Base-by-base conservation (phyloP, 1,284 basidiomycete species). In the Rhodotorula sp. region DNA sequence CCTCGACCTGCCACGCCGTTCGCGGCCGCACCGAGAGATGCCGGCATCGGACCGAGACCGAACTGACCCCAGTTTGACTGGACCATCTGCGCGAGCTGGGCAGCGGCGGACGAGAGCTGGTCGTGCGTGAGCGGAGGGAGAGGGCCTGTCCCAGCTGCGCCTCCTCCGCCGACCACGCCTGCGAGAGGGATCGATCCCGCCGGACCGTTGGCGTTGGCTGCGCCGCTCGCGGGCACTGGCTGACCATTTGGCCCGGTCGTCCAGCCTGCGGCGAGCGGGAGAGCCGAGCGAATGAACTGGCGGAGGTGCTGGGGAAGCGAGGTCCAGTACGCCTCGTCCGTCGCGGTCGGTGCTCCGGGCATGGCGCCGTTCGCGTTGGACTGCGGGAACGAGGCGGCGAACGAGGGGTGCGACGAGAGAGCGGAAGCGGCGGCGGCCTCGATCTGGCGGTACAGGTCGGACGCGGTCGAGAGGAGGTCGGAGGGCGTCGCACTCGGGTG, bases 271-370 rank as follows among this genome's bases (percentile, higher is more conserved):
- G 81, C 79, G 70, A 83, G 80, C 1, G 85, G 85, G 5, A 86
- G 81, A 22, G 85, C 85, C 66, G 85, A 84, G 64, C 84, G 80
- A 57, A 86, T 85, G 75, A 86, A 86, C 54, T 84, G 83, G 56
- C 85, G 79, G 27, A 86, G 79, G 77, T 86, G 84, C 17, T 83
- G 80, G 0, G 85, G 85, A 4, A 86, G 78, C 20, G 83, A 84
- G 8, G 84, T 83, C 85, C 85, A 86, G 78, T 86, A 86, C 10
- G 84, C 82, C 71, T 86, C 85, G 70, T 85, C 85, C 64, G 83
- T 82, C 30, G 71, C 70, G 11, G 48, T 54, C 6, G 39, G 39
- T 10, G 49, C 54, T 32, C 15, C 56, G 5, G 56, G 15, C 29
- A 30, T 24, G 27, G 24, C 27, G 8, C 34, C 34, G 61, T 46